Percentiles rank a stretch among this genome's conserved stretches.
Evolutionary conservation across 2,329 filamentous ascomycete species (phyloP).

Genomic region (Colletotrichum brevisporum): DNA sequence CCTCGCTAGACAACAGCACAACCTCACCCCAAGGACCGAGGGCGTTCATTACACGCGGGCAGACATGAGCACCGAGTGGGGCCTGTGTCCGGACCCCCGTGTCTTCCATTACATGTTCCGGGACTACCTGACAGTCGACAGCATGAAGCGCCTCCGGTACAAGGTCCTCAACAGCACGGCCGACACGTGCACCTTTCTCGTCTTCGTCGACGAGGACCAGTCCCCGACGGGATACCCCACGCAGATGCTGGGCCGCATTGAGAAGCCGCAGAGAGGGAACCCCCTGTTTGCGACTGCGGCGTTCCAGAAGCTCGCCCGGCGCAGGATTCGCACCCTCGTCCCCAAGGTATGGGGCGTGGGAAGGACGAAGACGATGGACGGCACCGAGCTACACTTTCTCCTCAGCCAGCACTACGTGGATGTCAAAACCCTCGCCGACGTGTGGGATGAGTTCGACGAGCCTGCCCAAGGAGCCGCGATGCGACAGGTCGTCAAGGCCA

Average conservation of each 20-base stretch:
- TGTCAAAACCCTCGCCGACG: neutral
- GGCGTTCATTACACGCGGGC: no score
- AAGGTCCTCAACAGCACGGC: conserved; percentile 1
- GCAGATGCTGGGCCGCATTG: conserved; percentile 5
- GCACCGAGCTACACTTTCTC: conserved; percentile 9
- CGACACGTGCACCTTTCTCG: conserved; percentile 4
- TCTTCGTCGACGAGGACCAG: conserved; percentile 1
- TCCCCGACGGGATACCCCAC: neutral
- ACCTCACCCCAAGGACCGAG: no score
- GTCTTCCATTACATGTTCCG: neutral
- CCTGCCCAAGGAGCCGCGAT: neutral
- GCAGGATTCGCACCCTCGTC: neutral
- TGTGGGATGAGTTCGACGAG: conserved; percentile 5
- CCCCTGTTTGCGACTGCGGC: conserved; percentile 13
- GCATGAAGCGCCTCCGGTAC: neutral
- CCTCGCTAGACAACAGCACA: no score
- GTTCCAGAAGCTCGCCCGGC: conserved; percentile 16
- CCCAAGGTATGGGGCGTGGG: conserved; percentile 30
- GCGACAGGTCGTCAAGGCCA: neutral
- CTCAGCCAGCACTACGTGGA: conserved; percentile 15
- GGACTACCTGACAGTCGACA: neutral
- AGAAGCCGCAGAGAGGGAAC: neutral
- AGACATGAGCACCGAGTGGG: no score
- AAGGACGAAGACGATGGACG: neutral
- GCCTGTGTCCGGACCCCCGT: neutral